Evolutionary conservation across 2,329 filamentous ascomycete genomes (phyloP).

Genomic region (Colletotrichum filicis): DNA sequence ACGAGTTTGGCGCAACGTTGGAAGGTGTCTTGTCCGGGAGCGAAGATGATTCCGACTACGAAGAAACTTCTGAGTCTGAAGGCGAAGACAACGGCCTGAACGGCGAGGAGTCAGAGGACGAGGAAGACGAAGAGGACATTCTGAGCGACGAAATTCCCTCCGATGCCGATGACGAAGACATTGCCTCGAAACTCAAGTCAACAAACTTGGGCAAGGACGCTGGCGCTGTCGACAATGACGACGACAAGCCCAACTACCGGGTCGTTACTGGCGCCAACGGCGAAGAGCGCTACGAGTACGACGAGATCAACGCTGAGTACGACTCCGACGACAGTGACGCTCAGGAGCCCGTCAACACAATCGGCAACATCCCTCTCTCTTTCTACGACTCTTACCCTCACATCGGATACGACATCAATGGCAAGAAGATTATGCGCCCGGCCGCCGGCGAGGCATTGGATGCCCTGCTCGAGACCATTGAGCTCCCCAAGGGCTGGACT

Average conservation of each 20-base stretch:
- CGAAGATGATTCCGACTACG: conserved; percentile 68
- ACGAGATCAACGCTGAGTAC: conserved; percentile 93
- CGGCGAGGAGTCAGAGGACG: conserved; percentile 53
- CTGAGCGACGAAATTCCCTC: conserved; percentile 55
- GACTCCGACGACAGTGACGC: conserved; percentile 95
- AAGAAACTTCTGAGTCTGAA: conserved; percentile 52
- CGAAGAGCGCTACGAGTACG: conserved; percentile 88
- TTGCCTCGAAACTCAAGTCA: conserved; percentile 46
- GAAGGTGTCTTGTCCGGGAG: conserved; percentile 67
- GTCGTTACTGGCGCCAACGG: conserved; percentile 88
- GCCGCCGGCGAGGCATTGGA: conserved; percentile 94
- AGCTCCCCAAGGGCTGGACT: conserved; percentile 97
- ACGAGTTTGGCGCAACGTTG: conserved; percentile 67
- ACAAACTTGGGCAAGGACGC: conserved; percentile 39
- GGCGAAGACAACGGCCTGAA: conserved; percentile 46
- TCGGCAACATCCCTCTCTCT: conserved; percentile 91
- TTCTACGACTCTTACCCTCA: conserved; percentile 99
- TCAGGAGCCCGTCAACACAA: conserved; percentile 84
- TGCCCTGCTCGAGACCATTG: conserved; percentile 93
- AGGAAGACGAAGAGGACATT: conserved; percentile 50
- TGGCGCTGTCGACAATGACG: conserved; percentile 46
- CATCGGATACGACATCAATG: conserved; percentile 98
- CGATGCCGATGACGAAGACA: conserved; percentile 48
- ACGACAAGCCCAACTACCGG: conserved; percentile 60
- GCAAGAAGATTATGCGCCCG: conserved; percentile 96